Evolutionary conservation across 805 yeast genomes (phyloP).

Genomic region (Sugiyamaella qingdaonensis): DNA sequence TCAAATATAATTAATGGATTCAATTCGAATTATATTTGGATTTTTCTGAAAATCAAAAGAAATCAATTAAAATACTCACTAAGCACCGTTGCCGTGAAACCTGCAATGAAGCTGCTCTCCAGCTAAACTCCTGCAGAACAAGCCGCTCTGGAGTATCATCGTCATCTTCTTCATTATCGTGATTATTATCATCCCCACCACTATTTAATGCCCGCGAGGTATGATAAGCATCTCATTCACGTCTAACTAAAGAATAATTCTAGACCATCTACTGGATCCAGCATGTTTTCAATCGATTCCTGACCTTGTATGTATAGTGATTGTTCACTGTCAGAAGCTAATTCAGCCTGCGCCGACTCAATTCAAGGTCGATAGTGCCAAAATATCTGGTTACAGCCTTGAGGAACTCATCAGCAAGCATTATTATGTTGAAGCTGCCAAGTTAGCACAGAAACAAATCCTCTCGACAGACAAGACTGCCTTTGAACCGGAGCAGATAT

Average conservation of each 20-base stretch:
- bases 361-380: background rate
- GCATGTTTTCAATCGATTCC: slow-evolving; percentile 3
- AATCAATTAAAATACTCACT: no score
- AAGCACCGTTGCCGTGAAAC: no score
- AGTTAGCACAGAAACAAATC: slow-evolving; percentile 15
- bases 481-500: slow-evolving; percentile 17
- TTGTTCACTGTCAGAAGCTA: background rate
- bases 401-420: slow-evolving; percentile 21
- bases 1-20: no score
- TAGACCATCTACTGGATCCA: background rate
- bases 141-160: no score
- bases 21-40: no score
- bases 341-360: background rate
- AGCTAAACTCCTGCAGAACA: no score
- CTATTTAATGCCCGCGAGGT: background rate
- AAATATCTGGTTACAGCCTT: background rate
- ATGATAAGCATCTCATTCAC: background rate
- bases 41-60: no score
- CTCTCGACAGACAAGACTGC: slow-evolving; percentile 15
- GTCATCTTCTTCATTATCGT: no score
- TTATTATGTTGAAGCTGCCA: slow-evolving; percentile 27
- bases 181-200: no score
- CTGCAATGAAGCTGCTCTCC: no score
- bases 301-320: background rate
- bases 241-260: background rate